Evolutionary conservation across 768 basidiomycete genomes (phyloP), one percentile per base, ranked within the genome.

Genomic region (Rhizopogon vulgaris): DNA sequence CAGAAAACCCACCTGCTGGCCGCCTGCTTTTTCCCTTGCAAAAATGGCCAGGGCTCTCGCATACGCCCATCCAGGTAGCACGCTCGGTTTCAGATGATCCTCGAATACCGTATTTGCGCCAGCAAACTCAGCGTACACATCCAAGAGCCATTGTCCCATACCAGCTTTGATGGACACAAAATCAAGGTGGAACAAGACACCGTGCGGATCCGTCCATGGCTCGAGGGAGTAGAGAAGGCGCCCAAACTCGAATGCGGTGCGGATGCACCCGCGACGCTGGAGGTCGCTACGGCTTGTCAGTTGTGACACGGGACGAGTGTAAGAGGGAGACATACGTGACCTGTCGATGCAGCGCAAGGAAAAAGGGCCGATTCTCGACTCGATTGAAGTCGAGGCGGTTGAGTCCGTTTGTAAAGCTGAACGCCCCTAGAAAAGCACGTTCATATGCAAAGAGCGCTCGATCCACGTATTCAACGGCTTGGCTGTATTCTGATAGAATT

Each of bases 401-500:
- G 2, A 77, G 69, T 7, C 94, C 95, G 34, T 71, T 82, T 1
- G 90, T 84, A 67, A 96, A 85, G 58, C 79, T 90, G 74, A 94
- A 95, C 0, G 86, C 74, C 2, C 93, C 90, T 14, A 92, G 78
- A 58, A 97, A 89, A 10, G 89, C 83, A 11, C 93, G 82, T 61
- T 97, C 94, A 55, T 94, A 96, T 0, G 93, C 84, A 70, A 94
- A 97, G 14, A 99, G 67, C 0, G 94, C 89, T n/a, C 94, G 81
- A 51, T 92, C 88, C n/a, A 93, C 82, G 60, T 83, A 91, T 54
- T 96, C 93, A 3, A 89, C 82, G 0, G 92, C 90, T 49, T 85
- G 81, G 36, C 85, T 77, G 60, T 93, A 82, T 63, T 96, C 93
- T 91, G 50, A 55, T 11, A 32, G 32, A 37, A n/a, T 12, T 18